Base-by-base conservation (phyloP, 495 filamentous ascomycete genomes). In the Sporormia fimetaria region DNA sequence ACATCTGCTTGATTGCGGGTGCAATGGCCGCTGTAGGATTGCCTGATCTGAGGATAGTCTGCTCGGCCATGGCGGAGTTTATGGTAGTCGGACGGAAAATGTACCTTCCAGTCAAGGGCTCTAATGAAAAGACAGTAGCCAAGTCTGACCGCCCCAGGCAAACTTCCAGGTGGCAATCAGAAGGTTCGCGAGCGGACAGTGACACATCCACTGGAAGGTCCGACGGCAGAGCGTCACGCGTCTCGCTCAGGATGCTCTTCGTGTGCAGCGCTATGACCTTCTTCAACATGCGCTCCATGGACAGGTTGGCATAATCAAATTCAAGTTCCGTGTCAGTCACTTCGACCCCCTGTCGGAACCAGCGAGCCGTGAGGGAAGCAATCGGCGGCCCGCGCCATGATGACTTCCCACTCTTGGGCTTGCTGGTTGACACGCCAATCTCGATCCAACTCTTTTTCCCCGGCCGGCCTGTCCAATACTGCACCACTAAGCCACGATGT, bases 391-490 rank as follows among this genome's bases (percentile, higher is more conserved):
- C 54, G 32, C 54, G 58, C 37, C 44, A 49, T 10, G 45, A 42
- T 3, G 28, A 36, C 60, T 76, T 30, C 63, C 58, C 31, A 52
- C 54, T 44, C 56, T 67, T 24, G 42, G 58, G 35, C 50, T 63
- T 74, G 27, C 77, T 75, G 52, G 82, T 81, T 43, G 73, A 66
- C 20, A 90, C 66, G 2, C 84, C 85, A n/a, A 95, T 68, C 28
- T 94, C 80, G 31, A 96, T 67, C 87, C 90, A 96, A 58, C 75
- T 90, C 64, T 86, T 92, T 3, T 67, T 61, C 8, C 73, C 74
- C 20, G 72, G 63, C 40, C 73, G 72, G 26, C 74, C 67, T 12
- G 70, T 59, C 90, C 90, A 98, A 58, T 98, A 98, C 46, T 95
- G 87, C 35, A 98, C 68, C 10, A 86, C 72, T 41, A 96, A 63